Percentiles rank a stretch among this genome's conserved stretches.
Evolutionary conservation across 1,284 basidiomycete species (phyloP).

Genomic region (Crucibulum parvulum): DNA sequence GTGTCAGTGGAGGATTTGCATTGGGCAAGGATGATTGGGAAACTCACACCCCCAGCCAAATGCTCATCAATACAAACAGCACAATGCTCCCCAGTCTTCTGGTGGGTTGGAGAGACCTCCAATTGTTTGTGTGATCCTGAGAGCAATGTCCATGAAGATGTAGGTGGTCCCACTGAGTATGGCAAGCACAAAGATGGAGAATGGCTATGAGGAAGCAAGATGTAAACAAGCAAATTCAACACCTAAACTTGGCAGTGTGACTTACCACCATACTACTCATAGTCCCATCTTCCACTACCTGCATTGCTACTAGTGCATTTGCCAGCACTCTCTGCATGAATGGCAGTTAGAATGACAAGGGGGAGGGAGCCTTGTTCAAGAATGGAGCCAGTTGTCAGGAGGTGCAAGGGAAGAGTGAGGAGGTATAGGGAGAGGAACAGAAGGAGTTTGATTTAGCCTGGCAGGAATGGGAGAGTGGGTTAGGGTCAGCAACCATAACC

Average conservation of each 20-base stretch:
- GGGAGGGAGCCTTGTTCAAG: constrained; percentile 78
- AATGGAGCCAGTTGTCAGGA: constrained; percentile 80
- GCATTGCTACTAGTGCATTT: constrained; percentile 83
- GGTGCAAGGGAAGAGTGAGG: constrained; percentile 78
- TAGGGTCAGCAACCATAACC: too few species aligned
- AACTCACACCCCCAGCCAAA: constrained; percentile 85
- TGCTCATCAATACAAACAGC: constrained; percentile 80
- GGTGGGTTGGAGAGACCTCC: constrained; percentile 63
- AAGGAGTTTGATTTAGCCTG: constrained; percentile 75
- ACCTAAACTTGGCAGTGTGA: constrained; percentile 20
- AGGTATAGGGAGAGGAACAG: constrained; percentile 72
- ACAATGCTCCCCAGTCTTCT: constrained; percentile 64
- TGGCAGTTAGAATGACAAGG: constrained; percentile 74
- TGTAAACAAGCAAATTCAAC: background rate
- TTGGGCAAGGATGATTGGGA: background rate
- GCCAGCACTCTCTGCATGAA: constrained; percentile 77
- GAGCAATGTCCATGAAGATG: constrained; percentile 79
- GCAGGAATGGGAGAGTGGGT: background rate
- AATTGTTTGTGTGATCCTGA: constrained; percentile 67
- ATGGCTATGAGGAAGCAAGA: constrained; percentile 59
- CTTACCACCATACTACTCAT: constrained; percentile 71
- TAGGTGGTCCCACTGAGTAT: constrained; percentile 79
- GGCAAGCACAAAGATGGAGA: constrained; percentile 61
- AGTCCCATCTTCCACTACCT: constrained; percentile 86
- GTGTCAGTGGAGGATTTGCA: background rate